A percentile compares a stretch with the other conserved stretches of the same genome.
phyloP scores from a whole-genome alignment of 1,139 yeast genomes.

The Protomyces inouyei region DNA sequence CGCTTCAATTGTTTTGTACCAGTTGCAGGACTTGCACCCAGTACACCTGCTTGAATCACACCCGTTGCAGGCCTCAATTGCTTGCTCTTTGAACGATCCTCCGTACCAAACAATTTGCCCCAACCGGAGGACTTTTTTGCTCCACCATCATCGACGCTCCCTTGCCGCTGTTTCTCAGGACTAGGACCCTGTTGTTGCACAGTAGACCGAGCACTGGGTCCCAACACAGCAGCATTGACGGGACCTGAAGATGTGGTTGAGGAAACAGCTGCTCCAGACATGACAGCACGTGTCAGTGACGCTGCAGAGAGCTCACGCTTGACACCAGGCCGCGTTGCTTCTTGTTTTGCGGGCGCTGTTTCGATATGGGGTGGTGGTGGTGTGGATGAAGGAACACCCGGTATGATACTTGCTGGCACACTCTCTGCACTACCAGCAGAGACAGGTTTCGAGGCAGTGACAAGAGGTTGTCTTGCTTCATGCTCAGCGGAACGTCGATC shows the following conservation, averaged over 20 bases:
- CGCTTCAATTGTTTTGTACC: constrained; percentile 1
- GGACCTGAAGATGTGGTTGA: background rate
- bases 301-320: constrained; percentile 19
- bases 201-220: background rate
- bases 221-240: background rate
- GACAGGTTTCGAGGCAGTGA: background rate
- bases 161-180: background rate
- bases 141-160: background rate
- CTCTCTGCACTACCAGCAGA: background rate
- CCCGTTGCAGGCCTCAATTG: background rate
- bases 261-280: constrained; percentile 11
- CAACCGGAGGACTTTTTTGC: constrained; percentile 19
- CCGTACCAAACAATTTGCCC: constrained; percentile 17
- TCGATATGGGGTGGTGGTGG: background rate
- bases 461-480: background rate
- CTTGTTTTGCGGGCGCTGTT: background rate
- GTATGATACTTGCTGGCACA: background rate
- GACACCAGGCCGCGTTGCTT: constrained; percentile 6
- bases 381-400: background rate
- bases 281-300: constrained; percentile 24
- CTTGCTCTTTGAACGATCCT: constrained; percentile 7
- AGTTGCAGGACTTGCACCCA: background rate
- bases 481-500: background rate
- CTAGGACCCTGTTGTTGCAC: background rate
- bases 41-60: background rate